Base-by-base conservation (phyloP, 2,329 filamentous ascomycete species). In the Aspergillus texensis region DNA sequence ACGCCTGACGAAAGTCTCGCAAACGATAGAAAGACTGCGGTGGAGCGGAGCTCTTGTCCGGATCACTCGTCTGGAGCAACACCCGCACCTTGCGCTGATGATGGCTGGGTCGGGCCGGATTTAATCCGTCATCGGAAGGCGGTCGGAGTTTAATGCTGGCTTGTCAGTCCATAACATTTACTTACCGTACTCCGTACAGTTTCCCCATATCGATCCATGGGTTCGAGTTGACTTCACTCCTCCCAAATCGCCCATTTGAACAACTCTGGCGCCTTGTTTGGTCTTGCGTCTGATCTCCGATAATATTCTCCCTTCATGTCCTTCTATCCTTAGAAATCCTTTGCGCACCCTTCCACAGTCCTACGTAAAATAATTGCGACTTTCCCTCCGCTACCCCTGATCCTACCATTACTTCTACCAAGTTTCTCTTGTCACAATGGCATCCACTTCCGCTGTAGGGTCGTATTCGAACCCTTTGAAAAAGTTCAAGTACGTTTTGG, bases 401-500 rank as follows among this genome's bases (percentile, higher is more conserved):
- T 69, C 69, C 65, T 58, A 60, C 67, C 61, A 63, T 62, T 68
- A 70, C 59, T 63, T 54, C 43, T 56, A 56, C 62, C 62, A 62
- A 68, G 60, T 70, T 64, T 67, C 32, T 68, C 62, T 65, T 56
- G 73, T 76, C 80, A 87, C 78, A 78, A 97, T 97, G 94, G 92
- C 94, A 80, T 77, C 79, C 65, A 89, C 93, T 82, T 83, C 88
- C 73, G 82, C 81, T 64, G 89, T 89, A 76, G 92, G 91, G 80
- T 92, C 92, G 69, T 99, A 98, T 86, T 97, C 96, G 80, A 98
- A 98, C 85, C 95, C 95, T 75, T 85, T 99, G 83, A 99, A 99
- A 91, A 99, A 99, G 83, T 99, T 98, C 91, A 99, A 99, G 94
- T 97, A 85, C 64, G 81, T 71, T 34, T 30, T 45, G 26, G 46